Evolutionary conservation across 768 basidiomycete species (phyloP).

Genomic region (Sarcomyxa edulis): DNA sequence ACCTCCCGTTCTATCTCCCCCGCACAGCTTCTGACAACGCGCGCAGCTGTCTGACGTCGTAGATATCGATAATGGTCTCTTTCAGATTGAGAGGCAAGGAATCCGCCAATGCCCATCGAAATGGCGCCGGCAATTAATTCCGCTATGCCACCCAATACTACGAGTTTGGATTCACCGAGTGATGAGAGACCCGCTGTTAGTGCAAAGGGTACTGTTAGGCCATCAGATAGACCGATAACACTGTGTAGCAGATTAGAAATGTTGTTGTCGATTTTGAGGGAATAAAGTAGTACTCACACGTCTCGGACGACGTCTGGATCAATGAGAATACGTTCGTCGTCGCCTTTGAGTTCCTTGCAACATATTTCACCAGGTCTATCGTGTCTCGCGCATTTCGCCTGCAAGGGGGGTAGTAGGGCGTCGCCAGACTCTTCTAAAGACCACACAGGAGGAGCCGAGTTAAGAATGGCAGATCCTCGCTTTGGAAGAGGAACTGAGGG

Average conservation of each 20-base stretch:
- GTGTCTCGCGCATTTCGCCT: conserved; percentile 54
- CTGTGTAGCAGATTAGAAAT: conserved; percentile 28
- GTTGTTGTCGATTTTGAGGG: neutral
- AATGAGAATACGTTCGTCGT: conserved; percentile 75
- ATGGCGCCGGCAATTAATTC: conserved; percentile 96
- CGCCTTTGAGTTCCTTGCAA: conserved; percentile 81
- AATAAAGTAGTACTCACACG: conserved; percentile 46
- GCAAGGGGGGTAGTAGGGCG: conserved; percentile 36
- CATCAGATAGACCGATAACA: conserved; percentile 87
- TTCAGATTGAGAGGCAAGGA: conserved; percentile 95
- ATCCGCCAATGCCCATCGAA: conserved; percentile 98
- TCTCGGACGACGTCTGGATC: conserved; percentile 88
- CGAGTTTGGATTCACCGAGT: conserved; percentile 84
- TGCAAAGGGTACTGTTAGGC: conserved; percentile 89
- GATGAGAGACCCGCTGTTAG: conserved; percentile 86
- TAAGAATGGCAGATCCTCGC: neutral
- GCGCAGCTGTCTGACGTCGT: conserved; percentile 63
- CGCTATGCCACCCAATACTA: conserved; percentile 90
- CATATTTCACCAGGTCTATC: conserved; percentile 62
- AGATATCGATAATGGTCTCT: conserved; percentile 91
- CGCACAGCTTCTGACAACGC: conserved; percentile 84
- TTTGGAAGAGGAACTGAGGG: conserved; percentile 11
- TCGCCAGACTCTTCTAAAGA: conserved; percentile 41
- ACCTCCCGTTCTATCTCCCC: conserved; percentile 98
- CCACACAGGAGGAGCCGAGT: conserved; percentile 55